A percentile compares a stretch with the other conserved stretches of the same genome.
Evolutionary conservation across 306 rosid genomes (phyloP).

Genomic region (Rubus parviflorus): DNA sequence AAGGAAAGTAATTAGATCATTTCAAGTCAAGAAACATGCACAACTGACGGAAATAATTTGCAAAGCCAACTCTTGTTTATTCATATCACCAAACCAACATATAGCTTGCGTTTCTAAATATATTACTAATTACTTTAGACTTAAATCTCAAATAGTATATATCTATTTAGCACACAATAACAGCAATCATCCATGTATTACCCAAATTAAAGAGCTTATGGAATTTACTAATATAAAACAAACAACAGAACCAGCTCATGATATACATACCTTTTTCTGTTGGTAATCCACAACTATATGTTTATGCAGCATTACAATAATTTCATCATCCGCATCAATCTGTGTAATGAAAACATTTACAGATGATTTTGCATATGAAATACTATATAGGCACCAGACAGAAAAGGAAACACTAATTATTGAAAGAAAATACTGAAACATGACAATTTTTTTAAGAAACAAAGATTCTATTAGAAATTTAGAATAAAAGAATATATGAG

Average conservation of each 20-base stretch:
- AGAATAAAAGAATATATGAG: background rate
- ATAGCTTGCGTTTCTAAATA: background rate
- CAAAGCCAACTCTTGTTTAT: background rate
- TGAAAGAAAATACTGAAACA: background rate
- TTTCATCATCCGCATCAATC: constrained; percentile 66
- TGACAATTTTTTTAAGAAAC: background rate
- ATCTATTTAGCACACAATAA: background rate
- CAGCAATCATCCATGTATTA: background rate
- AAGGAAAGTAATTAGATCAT: background rate
- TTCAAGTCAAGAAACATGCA: background rate
- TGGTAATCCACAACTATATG: constrained; percentile 70
- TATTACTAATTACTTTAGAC: background rate
- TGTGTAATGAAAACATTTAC: constrained; percentile 34
- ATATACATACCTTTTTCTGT: constrained; percentile 66
- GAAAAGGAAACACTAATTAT: background rate
- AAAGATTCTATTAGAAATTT: background rate
- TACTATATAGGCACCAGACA: background rate
- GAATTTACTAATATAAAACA: constrained; percentile 7
- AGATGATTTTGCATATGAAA: background rate
- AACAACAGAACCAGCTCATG: constrained; percentile 11
- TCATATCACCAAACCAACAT: background rate
- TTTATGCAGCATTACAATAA: constrained; percentile 64
- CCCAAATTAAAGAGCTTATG: background rate
- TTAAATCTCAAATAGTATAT: background rate
- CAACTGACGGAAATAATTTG: background rate